Evolutionary conservation across 2,329 filamentous ascomycete species (phyloP), one percentile per base, ranked within the genome.

Genomic region (Paecilomyces sp.): DNA sequence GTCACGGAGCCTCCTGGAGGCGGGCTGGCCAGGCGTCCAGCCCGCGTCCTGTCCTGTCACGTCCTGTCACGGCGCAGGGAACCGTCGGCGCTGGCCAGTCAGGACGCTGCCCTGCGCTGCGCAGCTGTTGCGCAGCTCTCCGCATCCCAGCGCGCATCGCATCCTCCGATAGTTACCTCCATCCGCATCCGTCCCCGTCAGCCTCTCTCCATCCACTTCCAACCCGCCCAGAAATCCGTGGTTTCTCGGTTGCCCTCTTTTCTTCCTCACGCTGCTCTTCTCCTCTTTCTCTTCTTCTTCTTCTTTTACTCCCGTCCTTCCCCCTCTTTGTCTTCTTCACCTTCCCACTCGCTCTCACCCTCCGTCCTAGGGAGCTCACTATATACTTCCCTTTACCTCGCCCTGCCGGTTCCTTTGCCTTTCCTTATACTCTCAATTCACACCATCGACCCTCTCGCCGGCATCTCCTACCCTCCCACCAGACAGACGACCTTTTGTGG

Each of bases 91-190:
- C 25, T 15, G 50, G 50, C 50, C 50, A 53, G 18, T 53, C 36
- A 53, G 50, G 7, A n/a, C 18, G 50, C 50, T 41, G 50, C 50
- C 50, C 50, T 24, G 50, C 22, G 18, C 18, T 18, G 47, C 47
- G n/a, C n/a, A 24, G 18, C 50, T 53, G 50, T n/a, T 53, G 51
- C 41, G 41, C 41, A 47, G 41, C 51, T 53, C 60, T 68, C 65
- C 66, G 65, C 65, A 68, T 66, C 65, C 58, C 58, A 53, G 51
- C 13, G 61, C 64, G 59, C 59, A 65, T 67, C 57, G 59, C 36
- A 41, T 41, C 36, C 36, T 53, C 51, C 24, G 24, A 53, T 33
- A 31, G 30, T 31, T 31, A 30, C 22, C 24, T 53, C 51, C 51
- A 53, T 53, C 51, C 51, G 51, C 24, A 53, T 53, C 51, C 51